These are phyloP conservation scores for Cucumis melo DNA, from an alignment of 306 rosid species.

Conservation along the genomic window DNA sequence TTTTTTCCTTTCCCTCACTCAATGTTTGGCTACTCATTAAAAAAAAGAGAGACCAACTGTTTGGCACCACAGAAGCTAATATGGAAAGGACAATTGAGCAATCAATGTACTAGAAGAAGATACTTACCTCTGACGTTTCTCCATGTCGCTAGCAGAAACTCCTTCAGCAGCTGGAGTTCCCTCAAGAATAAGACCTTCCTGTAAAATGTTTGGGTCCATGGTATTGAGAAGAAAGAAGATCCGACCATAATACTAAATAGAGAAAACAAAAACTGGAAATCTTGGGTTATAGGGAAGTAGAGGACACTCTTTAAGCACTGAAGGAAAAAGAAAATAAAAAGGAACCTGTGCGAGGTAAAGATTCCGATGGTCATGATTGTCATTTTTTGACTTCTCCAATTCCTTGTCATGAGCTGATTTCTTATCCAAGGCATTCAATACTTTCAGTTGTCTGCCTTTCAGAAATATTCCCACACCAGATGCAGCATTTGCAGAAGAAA, in stretches of 20 bases:
- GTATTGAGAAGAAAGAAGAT: conserved; percentile 10
- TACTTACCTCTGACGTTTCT: conserved; percentile 69
- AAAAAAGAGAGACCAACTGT: background rate
- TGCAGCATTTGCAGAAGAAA: conserved; percentile 48
- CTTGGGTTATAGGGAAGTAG: background rate
- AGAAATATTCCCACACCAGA: conserved; percentile 60
- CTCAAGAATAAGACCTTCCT: conserved; percentile 87
- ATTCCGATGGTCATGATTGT: conserved; percentile 73
- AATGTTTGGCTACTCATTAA: too few species aligned
- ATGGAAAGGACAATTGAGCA: background rate
- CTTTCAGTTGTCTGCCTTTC: conserved; percentile 71
- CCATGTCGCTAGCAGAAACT: conserved; percentile 73
- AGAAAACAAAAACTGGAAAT: background rate
- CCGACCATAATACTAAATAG: conserved; percentile 12
- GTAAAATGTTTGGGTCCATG: conserved; percentile 8
- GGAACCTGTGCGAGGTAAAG: conserved; percentile 71
- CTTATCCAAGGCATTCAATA: conserved; percentile 76
- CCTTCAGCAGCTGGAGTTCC: conserved; percentile 95
- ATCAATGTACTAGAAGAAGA: conserved; percentile 1
- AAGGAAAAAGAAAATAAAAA: background rate
- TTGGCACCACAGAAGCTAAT: background rate
- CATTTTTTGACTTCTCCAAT: conserved; percentile 49
- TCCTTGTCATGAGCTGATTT: conserved; percentile 85
- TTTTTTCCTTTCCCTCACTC: background rate
- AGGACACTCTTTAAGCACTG: background rate